These are phyloP conservation scores for Cyberlindnera misumaiensis DNA, from an alignment of 805 yeast genomes.

Conservation along the genomic window DNA sequence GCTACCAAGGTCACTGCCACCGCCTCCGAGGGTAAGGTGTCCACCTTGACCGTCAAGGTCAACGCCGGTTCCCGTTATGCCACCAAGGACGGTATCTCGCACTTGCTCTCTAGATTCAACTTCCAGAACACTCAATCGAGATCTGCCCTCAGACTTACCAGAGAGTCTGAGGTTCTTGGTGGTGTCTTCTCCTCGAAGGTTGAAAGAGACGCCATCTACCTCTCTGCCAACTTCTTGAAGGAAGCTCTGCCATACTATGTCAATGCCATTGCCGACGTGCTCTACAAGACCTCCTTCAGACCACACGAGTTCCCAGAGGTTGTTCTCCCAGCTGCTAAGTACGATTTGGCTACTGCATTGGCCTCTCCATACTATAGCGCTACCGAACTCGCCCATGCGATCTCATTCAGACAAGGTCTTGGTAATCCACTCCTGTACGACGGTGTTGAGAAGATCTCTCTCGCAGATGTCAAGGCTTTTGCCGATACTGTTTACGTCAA, in stretches of 20 bases:
- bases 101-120: constrained; percentile 74
- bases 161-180: constrained; percentile 93
- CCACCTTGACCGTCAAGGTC: constrained; percentile 73
- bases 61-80: constrained; percentile 81
- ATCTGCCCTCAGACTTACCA: constrained; percentile 85
- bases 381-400: constrained; percentile 69
- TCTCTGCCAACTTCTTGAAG: constrained; percentile 76
- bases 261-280: constrained; percentile 70
- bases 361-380: constrained; percentile 52
- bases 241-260: constrained; percentile 90
- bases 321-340: constrained; percentile 70
- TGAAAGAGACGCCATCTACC: constrained; percentile 78
- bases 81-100: constrained; percentile 73
- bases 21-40: constrained; percentile 56
- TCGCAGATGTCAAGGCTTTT: constrained; percentile 59
- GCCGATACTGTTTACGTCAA: constrained; percentile 64
- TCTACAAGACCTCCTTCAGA: constrained; percentile 66
- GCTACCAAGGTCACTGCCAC: constrained; percentile 42
- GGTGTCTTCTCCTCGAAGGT: constrained; percentile 65
- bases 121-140: constrained; percentile 77
- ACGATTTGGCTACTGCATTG: constrained; percentile 51
- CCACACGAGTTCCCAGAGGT: constrained; percentile 79
- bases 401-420: constrained; percentile 80
- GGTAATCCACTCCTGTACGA: constrained; percentile 79
- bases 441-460: constrained; percentile 48